Base-by-base conservation (phyloP, 352 stramenopile species). In the Phytophthora quininea region DNA sequence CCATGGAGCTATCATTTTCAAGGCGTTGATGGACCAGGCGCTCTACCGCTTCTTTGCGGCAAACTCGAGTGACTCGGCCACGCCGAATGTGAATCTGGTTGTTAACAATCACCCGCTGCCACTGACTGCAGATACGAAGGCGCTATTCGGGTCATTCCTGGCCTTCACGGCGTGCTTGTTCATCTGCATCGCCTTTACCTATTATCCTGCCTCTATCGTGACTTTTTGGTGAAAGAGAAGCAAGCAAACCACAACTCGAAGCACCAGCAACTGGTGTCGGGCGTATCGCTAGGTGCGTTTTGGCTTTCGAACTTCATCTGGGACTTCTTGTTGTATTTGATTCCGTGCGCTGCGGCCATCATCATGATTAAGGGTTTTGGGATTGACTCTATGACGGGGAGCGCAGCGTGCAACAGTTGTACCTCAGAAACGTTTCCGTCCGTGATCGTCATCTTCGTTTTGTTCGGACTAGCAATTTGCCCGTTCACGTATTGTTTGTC, bases 241-340 rank as follows among this genome's bases (percentile, higher is more conserved):
- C 88, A 98, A 56, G 87, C 93, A 6, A 72, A 69, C 9, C 75
- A 88, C 69, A 98, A 98, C 72, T 93, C 96, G 2, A 99, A 99
- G 73, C 98, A 99, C 82, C 90, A 98, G 77, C 94, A 98, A 69
- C 91, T 86, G 73, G 96, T 99, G 30, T 97, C 91, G 0, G 97
- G 97, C 10, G 96, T 99, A 0, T 92, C 89, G 35, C 81, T 98
- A 9, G 67, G 64, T 1, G 91, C 94, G 0, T 99, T 99, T 68
- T 99, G 98, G 98, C 42, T 98, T 3, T 92, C 95, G n/a, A 99
- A 97, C 42, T 98, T 91, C 58, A 52, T 96, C 7, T 99, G 94
- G 86, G 96, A 99, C 71, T 76, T 97, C 32, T 54, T 96, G 27
- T 91, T 96, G 49, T 99, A 98, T 78, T 67, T 97, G 45, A 76